Base-by-base conservation (phyloP, 306 rosid species). In the Sicyos edulis region DNA sequence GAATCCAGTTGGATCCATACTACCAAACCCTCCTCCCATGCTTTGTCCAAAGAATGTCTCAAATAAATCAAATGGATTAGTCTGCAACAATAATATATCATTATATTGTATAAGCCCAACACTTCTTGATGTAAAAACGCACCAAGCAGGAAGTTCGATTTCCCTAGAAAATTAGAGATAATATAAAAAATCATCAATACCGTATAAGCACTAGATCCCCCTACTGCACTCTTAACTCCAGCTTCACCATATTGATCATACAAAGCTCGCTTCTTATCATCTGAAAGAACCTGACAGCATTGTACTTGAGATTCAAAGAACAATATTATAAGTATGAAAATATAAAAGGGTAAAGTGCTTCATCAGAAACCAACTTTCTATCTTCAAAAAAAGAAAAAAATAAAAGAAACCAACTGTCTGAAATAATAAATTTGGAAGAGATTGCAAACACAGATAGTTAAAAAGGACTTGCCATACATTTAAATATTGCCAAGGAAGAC, bases 231-330 rank as follows among this genome's bases (percentile, higher is more conserved):
- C 83, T 87, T 92, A 77, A 92, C 90, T 65, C 96, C 98, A 54
- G 96, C 96, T 85, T 92, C 98, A 3, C 98, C 98, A 80, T 87
- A 92, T 82, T 86, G 96, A 87, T 92, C 98, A 82, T 92, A 92
- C 75, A 90, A 76, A 75, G 98, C 88, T 80, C 98, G 87, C 84
- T 92, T 90, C 73, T 92, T 88, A 77, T 92, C 98, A 82, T 90
- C 98, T 90, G 98, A 90, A 86, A 92, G 87, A 80, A 92, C 98
- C 98, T 92, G 98, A 78, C 86, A 90, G 78, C 69, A 81, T 82
- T 45, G 76, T 77, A 87, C 88, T 85, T 84, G 82, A 81, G 85
- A 88, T 79, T 88, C 83, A 90, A 84, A 82, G 83, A 90, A 84
- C 74, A 72, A 78, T 75, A 73, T 72, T 62, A 84, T 60, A 72